phyloP scores from a whole-genome alignment of 225 moss, liverwort and hornwort species.

The Neckera pumila region DNA sequence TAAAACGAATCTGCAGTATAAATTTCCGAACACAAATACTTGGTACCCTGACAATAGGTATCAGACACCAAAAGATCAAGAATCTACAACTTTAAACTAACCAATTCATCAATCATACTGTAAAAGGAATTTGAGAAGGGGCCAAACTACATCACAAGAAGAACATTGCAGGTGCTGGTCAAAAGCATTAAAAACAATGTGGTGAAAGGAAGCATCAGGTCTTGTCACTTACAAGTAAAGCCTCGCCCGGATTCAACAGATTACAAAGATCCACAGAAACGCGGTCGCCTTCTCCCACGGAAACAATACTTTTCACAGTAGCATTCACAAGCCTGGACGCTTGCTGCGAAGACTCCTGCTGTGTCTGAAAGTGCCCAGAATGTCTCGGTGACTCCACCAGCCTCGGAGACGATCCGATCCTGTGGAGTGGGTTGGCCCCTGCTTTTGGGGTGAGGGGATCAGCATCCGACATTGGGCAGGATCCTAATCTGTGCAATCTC shows the following conservation, averaged over 20 bases:
- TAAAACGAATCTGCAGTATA: not conserved
- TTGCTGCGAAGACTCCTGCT: slow-evolving; percentile 5
- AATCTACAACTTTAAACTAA: not conserved
- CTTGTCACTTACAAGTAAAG: slow-evolving; percentile 49
- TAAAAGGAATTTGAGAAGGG: not conserved
- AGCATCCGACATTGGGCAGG: slow-evolving; percentile 21
- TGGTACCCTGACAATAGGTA: not conserved
- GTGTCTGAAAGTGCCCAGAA: not conserved
- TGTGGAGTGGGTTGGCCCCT: not conserved
- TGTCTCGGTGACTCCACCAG: slow-evolving; percentile 12
- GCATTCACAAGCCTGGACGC: slow-evolving; percentile 42
- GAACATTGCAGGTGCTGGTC: not conserved
- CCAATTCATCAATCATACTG: not conserved
- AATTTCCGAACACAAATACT: not conserved
- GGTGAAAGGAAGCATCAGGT: not conserved
- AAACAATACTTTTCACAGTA: slow-evolving; percentile 39
- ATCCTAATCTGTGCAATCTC: not conserved
- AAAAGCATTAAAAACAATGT: not conserved
- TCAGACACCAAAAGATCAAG: not conserved
- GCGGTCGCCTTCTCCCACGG: slow-evolving; percentile 78
- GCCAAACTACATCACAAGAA: not conserved
- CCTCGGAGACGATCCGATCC: slow-evolving; percentile 34
- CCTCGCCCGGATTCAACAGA: slow-evolving; percentile 76
- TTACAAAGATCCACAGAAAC: slow-evolving; percentile 93
- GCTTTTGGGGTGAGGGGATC: not conserved